Base-by-base conservation (phyloP, 2,329 filamentous ascomycete species). In the Phyllosticta capitalensis region DNA sequence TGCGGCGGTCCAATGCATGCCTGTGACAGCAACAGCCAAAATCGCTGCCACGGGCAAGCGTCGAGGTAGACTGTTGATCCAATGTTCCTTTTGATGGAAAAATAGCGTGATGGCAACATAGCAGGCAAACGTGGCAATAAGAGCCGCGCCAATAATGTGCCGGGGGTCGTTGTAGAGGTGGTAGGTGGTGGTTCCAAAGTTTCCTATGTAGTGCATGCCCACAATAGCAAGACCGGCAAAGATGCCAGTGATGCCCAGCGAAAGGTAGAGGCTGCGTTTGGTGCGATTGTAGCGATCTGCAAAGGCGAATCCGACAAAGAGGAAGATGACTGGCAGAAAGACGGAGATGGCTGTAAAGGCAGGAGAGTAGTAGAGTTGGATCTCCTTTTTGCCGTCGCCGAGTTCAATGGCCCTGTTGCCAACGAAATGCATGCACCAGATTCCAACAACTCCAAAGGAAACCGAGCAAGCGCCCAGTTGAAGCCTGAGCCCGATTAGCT, bases 171-270 rank as follows among this genome's bases (percentile, higher is more conserved):
- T 91, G 10, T 77, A 73, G 65, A 88, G 86, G 3, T 69, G 73
- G 68, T 94, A 95, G 69, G 95, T 92, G 26, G 80, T 79, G 62
- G 92, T 90, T 33, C 89, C 90, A 30, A 87, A 82, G 68, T 95
- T 91, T n/a, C 89, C 89, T 19, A 92, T 77, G 67, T 94, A 95
- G 71, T 95, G 89, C 90, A 95, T 94, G 30, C 87, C 88, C 61
- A 87, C 90, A 55, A 94, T 86, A 21, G 89, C 86, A 5, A 84
- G 78, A 14, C 90, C 90, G 1, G 87, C 87, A 51, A 92, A 78
- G 1, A 83, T 68, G 6, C 90, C 89, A 9, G 87, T 86, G 5
- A 83, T 67, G 7, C 79, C 68, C 5, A 78, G 68, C 3, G 73
- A 67, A 5, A 65, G 61, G 61, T 66, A 67, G 61, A 64, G 60